Conservation (phyloP, 139 green algal genomes). For the Yamagishiella unicocca region DNA sequence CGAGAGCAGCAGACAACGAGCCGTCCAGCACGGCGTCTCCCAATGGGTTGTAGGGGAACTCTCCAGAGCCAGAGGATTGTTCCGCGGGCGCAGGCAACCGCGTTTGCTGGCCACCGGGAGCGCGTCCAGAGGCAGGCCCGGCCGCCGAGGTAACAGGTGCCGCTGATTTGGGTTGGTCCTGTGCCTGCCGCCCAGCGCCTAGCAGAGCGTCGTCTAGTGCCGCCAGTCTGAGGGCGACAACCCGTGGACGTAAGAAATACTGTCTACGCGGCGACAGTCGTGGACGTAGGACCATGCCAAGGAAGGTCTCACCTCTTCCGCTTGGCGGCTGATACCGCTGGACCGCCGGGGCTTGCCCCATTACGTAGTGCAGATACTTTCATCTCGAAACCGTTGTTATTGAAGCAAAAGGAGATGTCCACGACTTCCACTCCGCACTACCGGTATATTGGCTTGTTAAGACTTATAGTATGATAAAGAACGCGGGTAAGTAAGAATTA, state of each 20-base stretch:
- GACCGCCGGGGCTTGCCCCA: conserved; percentile 10
- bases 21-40: neutral
- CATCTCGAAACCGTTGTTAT: too few relatives aligned
- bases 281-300: too few relatives aligned
- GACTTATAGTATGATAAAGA: too few relatives aligned
- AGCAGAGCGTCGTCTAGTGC: neutral
- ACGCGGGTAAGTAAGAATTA: too few relatives aligned
- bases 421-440: too few relatives aligned
- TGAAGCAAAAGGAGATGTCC: too few relatives aligned
- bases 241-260: neutral
- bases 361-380: too few relatives aligned
- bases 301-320: neutral
- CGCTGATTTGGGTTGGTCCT: too few relatives aligned
- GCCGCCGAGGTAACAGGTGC: too few relatives aligned
- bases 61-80: neutral
- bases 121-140: too few relatives aligned
- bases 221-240: neutral
- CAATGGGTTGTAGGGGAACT: conserved; percentile 43
- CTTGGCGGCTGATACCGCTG: conserved; percentile 13
- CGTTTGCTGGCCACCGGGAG: neutral
- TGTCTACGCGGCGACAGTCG: neutral
- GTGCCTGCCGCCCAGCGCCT: neutral
- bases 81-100: neutral
- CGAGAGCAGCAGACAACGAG: neutral
- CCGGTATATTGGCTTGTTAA: too few relatives aligned